Evolutionary conservation across 2,329 filamentous ascomycete species (phyloP), one percentile per base, ranked within the genome.

Genomic region (Proliferodiscus dingleyae): DNA sequence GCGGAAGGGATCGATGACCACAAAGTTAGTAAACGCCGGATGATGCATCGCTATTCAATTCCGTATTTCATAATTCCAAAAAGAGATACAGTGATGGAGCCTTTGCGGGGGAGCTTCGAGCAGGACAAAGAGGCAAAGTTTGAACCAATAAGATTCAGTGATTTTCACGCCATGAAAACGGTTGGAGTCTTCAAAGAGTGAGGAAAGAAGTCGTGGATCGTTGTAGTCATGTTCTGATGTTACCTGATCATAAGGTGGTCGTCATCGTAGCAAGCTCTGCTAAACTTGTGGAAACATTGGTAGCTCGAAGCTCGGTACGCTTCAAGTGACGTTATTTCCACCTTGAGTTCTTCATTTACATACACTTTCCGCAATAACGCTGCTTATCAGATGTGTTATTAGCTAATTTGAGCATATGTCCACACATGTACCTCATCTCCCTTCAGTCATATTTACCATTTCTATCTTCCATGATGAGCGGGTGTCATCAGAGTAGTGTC

Each of bases 61-160:
- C 47, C 50, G 3, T 53, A 50, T 26, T 53, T 53, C 15, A 42
- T 53, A 3, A 28, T 24, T 15, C 47, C 50, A 2, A 46, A 46
- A 6, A 5, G 4, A 3, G 47, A 53, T 19, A 50, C 39, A 6
- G 13, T 43, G 4, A 16, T 53, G 23, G 19, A 48, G 16, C 21
- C 29, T 1, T 23, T 49, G 13, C 22, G 42, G 11, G 34, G 34
- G 7, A 18, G 11, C 4, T 37, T 37, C 23, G 32, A 18, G 18
- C 18, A 22, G 34, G 8, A 7, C n/a, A 4, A 23, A 11, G n/a
- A 37, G 32, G 22, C 15, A 19, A 21, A 37, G 19, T 37, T 22
- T 22, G 19, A 37, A 11, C 34, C 19, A 2, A 11, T 37, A 2
- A 11, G 5, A 10, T 37, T 2, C 3, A 18, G 19, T 10, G 19